A percentile compares a stretch with the other conserved stretches of the same genome.
Conservation (phyloP, 768 basidiomycete species). For the Rhodosporidiobolus sp. region DNA sequence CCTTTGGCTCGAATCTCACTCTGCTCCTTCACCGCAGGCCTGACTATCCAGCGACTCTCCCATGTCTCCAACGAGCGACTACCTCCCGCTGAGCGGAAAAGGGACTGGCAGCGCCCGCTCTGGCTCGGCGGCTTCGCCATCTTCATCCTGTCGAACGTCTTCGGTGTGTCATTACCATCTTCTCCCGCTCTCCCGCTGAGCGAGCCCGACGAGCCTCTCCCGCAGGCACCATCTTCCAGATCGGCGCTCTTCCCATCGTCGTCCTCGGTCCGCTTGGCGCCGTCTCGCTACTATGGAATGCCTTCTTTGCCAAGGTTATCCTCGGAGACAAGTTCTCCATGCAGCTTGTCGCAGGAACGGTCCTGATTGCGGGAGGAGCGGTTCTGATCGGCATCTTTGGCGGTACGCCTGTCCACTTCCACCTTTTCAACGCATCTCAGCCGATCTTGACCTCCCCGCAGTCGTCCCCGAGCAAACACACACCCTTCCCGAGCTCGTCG, state of each 20-base stretch:
- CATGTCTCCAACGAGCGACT: constrained; percentile 77
- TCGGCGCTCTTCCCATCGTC: constrained; percentile 88
- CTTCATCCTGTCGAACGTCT: constrained; percentile 81
- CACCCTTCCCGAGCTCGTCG: constrained; percentile 76
- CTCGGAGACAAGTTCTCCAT: constrained; percentile 80
- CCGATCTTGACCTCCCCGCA: neutral
- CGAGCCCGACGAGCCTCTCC: neutral
- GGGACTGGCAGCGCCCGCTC: constrained; percentile 77
- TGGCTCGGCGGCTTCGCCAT: constrained; percentile 84
- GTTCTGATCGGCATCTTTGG: constrained; percentile 87
- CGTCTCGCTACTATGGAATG: constrained; percentile 92
- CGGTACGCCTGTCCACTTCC: constrained; percentile 9
- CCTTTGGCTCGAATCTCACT: no score
- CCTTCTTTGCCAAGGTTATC: constrained; percentile 78
- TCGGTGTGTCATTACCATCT: constrained; percentile 53
- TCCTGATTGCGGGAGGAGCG: constrained; percentile 82
- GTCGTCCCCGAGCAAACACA: constrained; percentile 85
- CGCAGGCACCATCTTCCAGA: constrained; percentile 70
- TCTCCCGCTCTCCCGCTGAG: neutral
- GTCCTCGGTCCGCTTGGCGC: constrained; percentile 91
- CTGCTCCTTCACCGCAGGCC: constrained; percentile 49
- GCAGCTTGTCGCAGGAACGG: constrained; percentile 76
- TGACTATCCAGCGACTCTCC: constrained; percentile 90
- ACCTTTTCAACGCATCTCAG: neutral
- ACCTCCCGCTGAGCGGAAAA: constrained; percentile 62